Evolutionary conservation across 1,284 basidiomycete species (phyloP), one percentile per base, ranked within the genome.

Genomic region (Rhodotorula mucilaginosa): DNA sequence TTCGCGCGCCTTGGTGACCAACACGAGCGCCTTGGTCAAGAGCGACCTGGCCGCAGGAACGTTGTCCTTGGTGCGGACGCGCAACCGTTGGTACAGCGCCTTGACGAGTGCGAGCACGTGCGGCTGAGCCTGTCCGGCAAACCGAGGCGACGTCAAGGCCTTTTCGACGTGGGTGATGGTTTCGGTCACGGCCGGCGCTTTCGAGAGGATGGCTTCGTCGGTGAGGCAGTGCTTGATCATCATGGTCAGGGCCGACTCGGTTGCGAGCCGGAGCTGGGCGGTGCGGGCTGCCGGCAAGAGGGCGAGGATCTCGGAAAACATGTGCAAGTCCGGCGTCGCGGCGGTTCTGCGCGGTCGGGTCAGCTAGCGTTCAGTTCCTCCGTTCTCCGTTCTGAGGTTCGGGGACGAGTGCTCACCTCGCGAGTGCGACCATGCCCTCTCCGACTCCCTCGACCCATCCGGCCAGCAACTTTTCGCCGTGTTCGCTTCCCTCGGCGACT

Each of bases 361-460:
- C 31, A n/a, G n/a, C n/a, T n/a, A n/a, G n/a, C n/a, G 5, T 31
- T 54, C 46, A 48, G 34, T 39, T 29, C 61, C 26, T 26, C 26
- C 26, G 26, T 26, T 26, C 26, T 26, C 26, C 26, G 26, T 26
- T 26, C 26, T 26, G 26, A 26, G 26, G 26, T 26, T 26, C 26
- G 26, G 26, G 26, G 26, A 26, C 26, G 26, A 26, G 26, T 26
- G 26, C 26, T 3, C 84, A 73, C 71, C 81, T 47, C 78, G 81
- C 69, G 82, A 85, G 88, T 0, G 87, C 86, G 47, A 88, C 82
- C 84, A 91, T 87, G 18, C 87, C 85, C 69, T 86, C 86, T 34
- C 89, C 90, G 12, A 93, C 82, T 2, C 91, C 86, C 59, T 84
- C 84, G 19, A 91, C 81, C 92, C 92, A 93, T 18, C 89, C 86